Conservation (phyloP, 2,329 filamentous ascomycete species). For the Monilinia laxa region DNA sequence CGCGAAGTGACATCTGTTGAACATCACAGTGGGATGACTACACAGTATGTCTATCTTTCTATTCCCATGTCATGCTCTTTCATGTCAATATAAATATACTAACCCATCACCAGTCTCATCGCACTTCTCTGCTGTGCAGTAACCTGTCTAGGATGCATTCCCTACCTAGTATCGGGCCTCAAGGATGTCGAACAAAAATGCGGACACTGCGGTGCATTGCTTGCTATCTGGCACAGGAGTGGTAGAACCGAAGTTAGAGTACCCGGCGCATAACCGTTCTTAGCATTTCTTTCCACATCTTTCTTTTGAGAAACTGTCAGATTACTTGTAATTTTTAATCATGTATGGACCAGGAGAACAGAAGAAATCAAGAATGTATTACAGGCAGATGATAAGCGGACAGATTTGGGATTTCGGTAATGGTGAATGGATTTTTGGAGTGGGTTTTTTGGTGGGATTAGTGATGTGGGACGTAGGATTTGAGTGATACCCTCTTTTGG, state of each 20-base stretch:
- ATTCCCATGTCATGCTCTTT: not conserved
- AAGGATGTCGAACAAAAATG: slow-evolving; percentile 49
- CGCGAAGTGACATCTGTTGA: slow-evolving; percentile 30
- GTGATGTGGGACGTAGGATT: not conserved
- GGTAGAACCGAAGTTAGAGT: slow-evolving; percentile 43
- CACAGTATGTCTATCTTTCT: slow-evolving; percentile 28
- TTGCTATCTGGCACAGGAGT: slow-evolving; percentile 46
- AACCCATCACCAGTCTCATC: slow-evolving; percentile 25
- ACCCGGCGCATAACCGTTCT: not conserved
- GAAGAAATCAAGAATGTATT: not conserved
- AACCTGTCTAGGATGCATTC: slow-evolving; percentile 44
- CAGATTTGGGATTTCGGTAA: not conserved
- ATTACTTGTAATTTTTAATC: not conserved
- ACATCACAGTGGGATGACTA: slow-evolving; percentile 29
- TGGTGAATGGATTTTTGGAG: not conserved
- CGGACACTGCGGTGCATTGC: slow-evolving; percentile 43
- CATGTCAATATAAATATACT: not conserved
- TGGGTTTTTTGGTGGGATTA: not conserved
- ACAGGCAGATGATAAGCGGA: not conserved
- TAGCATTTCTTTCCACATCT: not conserved
- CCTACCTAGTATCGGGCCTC: slow-evolving; percentile 45
- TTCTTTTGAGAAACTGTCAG: too few relatives aligned
- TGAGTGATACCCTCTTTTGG: slow-evolving; percentile 14
- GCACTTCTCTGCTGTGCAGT: slow-evolving; percentile 31
- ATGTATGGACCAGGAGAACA: not conserved